Base-by-base conservation (phyloP, 306 rosid species). In the Echinosophora koreensis region DNA sequence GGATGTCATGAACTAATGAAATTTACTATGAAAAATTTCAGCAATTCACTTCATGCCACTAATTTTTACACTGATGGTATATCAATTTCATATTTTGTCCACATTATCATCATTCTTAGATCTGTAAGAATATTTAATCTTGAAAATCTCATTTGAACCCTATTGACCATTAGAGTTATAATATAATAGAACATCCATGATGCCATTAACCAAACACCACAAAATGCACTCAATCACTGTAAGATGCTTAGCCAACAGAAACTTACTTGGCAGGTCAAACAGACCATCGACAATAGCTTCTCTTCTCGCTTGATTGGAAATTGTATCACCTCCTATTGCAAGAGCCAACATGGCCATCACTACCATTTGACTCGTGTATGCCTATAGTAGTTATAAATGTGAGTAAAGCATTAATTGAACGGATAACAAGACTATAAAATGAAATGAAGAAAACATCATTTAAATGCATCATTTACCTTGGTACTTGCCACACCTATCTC, bases 401-500 rank as follows among this genome's bases (percentile, higher is more conserved):
- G 44, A 82, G 66, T 59, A 56, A 71, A 71, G 59, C 56, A 64
- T 67, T 63, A 65, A 17, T 47, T 63, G 50, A 72, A 70, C 59
- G 51, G 69, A 77, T 28, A 80, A 62, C 51, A 35, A 12, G 69
- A 77, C 47, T 9, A 50, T 41, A 80, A 80, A 77, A 59, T 50
- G 32, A 71, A 76, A 64, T 32, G 57, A 84, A 69, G 55, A 56
- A 69, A 69, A 69, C 5, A 78, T 47, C 66, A 50, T 56, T 34
- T 38, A 32, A 65, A 66, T 69, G 52, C 68, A 87, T 71, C 47
- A 51, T 60, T 66, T 88, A 95, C 99, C 93, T 95, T 95, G 72
- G 99, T 95, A 90, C 99, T 95, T 59, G 99, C 99, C 77, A 95
- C 99, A 35, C 99, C 99, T 73, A 95, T 95, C 89, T 95, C 99